Evolutionary conservation across 495 filamentous ascomycete genomes (phyloP), one percentile per base, ranked within the genome.

Genomic region (Xylaria venustula): DNA sequence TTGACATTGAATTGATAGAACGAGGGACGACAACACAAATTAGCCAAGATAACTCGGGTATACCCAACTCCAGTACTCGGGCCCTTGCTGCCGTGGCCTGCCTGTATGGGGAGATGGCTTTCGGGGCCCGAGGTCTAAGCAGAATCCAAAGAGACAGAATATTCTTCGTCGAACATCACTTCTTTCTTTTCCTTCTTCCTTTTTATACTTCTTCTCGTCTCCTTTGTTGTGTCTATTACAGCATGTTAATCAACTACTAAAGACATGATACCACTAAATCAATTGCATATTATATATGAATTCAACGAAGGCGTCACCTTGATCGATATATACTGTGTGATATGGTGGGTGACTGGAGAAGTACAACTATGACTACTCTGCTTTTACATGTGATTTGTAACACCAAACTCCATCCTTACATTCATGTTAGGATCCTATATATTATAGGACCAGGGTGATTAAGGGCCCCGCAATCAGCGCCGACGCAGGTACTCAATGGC

Each of bases 161-260:
- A 19, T 42, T 30, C 6, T 42, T 44, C 30, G 23, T 22, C 20
- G 30, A 47, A 12, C 20, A 19, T 32, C 14, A 6, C 14, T 49
- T 11, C 30, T 28, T 23, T 34, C 50, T 34, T 36, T 32, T 47
- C 26, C 32, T 34, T 48, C 25, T 60, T 40, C 36, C 19, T 48
- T 22, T 55, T 34, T n/a, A 17, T 45, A 20, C 8, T 20, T 20
- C 6, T 45, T 20, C 3, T 20, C 1, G 9, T 55, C 26, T 25
- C 37, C 17, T 44, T 55, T 55, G 53, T 56, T 56, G 37, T 46
- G 7, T 42, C 34, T 56, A 19, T 32, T 26, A 19, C 49, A 44
- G 53, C 53, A 56, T 56, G 58, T 61, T 61, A 53, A 61, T 60
- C 25, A 32, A 44, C 37, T 53, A 60, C 58, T 53, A 61, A 54